Percentiles rank a stretch among this genome's conserved stretches.
Evolutionary conservation across 768 basidiomycete genomes (phyloP).

Genomic region (Leucosporidium yakuticum): DNA sequence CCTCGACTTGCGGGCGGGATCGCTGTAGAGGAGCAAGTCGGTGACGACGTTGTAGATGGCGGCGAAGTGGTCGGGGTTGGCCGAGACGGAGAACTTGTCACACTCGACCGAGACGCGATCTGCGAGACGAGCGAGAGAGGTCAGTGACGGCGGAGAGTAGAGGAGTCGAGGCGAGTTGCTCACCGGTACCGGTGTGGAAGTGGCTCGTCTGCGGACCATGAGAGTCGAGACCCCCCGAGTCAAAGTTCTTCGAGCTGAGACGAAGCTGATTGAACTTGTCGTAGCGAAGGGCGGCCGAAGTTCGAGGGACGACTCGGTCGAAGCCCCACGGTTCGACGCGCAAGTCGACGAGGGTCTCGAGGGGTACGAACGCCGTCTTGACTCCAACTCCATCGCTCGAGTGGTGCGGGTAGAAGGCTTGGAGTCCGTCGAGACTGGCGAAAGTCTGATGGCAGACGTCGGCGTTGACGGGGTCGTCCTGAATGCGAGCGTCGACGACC

Average conservation of each 20-base stretch:
- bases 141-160: slow-evolving; percentile 29
- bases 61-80: slow-evolving; percentile 72
- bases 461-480: slow-evolving; percentile 76
- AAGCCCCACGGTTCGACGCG: slow-evolving; percentile 74
- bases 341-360: slow-evolving; percentile 68
- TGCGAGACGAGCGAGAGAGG: slow-evolving; percentile 2
- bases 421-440: slow-evolving; percentile 68
- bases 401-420: slow-evolving; percentile 68
- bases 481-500: slow-evolving; percentile 71
- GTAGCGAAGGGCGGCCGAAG: slow-evolving; percentile 74
- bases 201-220: slow-evolving; percentile 10
- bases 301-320: slow-evolving; percentile 83
- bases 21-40: slow-evolving; percentile 80
- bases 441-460: slow-evolving; percentile 84
- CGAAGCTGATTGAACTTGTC: slow-evolving; percentile 93
- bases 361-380: slow-evolving; percentile 56
- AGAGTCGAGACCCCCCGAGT: slow-evolving; percentile 2
- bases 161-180: slow-evolving; percentile 53
- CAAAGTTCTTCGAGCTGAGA: slow-evolving; percentile 22
- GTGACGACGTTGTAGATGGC: slow-evolving; percentile 81
- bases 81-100: slow-evolving; percentile 79
- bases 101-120: slow-evolving; percentile 75
- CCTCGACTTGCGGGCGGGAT: slow-evolving; percentile 72
- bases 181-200: slow-evolving; percentile 21
- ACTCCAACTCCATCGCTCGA: not conserved